phyloP scores from a whole-genome alignment of 1,139 yeast genomes.

The Sugiyamaella neomexicana region DNA sequence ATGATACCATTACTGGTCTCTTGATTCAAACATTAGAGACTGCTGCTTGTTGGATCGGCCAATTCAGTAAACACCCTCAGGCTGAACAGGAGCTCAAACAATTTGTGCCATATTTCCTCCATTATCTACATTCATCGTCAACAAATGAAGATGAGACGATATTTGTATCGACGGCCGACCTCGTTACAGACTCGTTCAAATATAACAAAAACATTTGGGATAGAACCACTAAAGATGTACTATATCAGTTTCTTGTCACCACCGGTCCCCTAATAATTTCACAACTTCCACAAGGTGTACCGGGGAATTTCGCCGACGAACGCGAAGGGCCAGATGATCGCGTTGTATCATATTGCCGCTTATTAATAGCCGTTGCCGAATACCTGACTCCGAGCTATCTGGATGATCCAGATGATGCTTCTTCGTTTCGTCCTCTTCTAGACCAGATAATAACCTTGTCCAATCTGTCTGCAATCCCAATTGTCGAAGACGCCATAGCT shows the following conservation, averaged over 20 bases:
- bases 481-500: conserved; percentile 67
- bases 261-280: neutral
- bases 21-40: conserved; percentile 21
- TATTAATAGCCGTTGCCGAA: conserved; percentile 22
- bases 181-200: conserved; percentile 4
- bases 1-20: neutral
- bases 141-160: neutral
- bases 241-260: conserved; percentile 4
- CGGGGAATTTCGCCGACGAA: conserved; percentile 15
- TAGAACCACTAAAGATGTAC: neutral
- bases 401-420: conserved; percentile 21
- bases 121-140: conserved; percentile 3
- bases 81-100: conserved; percentile 10
- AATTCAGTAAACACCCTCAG: conserved; percentile 15
- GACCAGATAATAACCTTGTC: conserved; percentile 54
- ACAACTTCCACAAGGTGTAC: neutral
- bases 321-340: conserved; percentile 10
- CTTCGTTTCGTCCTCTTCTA: conserved; percentile 25
- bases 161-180: neutral
- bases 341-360: conserved; percentile 10
- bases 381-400: conserved; percentile 10
- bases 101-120: conserved; percentile 5
- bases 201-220: conserved; percentile 6
- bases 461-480: conserved; percentile 59
- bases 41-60: conserved; percentile 28